Evolutionary conservation across 2,329 filamentous ascomycete genomes (phyloP), one percentile per base, ranked within the genome.

Genomic region (Lecanicillium sp.): DNA sequence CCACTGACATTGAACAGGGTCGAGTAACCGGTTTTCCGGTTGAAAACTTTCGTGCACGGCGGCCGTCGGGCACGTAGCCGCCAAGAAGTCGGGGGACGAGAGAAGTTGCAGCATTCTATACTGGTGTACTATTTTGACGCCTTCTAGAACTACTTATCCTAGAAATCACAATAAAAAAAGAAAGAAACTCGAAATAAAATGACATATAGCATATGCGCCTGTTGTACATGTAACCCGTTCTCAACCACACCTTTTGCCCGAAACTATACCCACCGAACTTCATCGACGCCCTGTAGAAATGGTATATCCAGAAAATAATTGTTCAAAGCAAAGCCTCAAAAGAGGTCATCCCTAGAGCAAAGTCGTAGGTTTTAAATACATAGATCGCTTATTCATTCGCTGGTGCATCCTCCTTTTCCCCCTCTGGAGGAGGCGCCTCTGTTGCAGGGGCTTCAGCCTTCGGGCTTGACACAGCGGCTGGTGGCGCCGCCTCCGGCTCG

Each of bases 171-270:
- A 16, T 12, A 3, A 33, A 6, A 31, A 14, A 14, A 33, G 37
- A n/a, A 14, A 7, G 29, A 20, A 33, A 8, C 25, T 25, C 13
- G 17, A 30, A 30, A 14, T 7, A 12, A 20, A 34, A 16, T 9
- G 3, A 29, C 16, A 29, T 18, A 30, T 18, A 31, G 29, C 8
- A 33, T 7, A 25, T 33, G 34, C 39, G 34, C 39, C 39, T 37
- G 34, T 41, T 41, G 13, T 41, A 41, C 34, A 41, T 27, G 28
- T 29, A 25, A n/a, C 22, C 22, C 11, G 22, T 25, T 25, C 22
- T 25, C 22, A 25, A 7, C 22, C 22, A 25, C 22, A 7, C 22
- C 22, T 25, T n/a, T n/a, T 25, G 22, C 6, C 22, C 22, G 11
- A 25, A 25, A 11, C 22, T 25, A 11, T 25, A 25, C 22, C 22